Conservation (phyloP, 2,329 filamentous ascomycete genomes). For the Fusarium subglutinans region DNA sequence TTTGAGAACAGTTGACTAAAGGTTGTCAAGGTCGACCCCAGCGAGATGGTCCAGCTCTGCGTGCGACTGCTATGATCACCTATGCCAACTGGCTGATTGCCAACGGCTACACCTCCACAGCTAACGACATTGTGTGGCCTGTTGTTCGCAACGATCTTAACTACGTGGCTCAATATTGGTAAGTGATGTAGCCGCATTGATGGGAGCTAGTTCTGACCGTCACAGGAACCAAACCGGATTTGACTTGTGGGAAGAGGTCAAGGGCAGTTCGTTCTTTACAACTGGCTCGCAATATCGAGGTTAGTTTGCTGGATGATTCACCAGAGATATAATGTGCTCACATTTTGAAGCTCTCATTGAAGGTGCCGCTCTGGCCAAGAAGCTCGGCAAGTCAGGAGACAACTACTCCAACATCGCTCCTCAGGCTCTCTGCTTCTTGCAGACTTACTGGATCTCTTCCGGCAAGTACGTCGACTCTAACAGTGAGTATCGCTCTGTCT, state of each 20-base stretch:
- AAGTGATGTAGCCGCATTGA: background rate
- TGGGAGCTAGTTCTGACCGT: background rate
- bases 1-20: conserved; percentile 9
- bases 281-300: conserved; percentile 74
- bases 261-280: conserved; percentile 83
- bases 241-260: conserved; percentile 86
- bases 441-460: conserved; percentile 74
- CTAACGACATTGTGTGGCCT: conserved; percentile 71
- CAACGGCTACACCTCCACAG: conserved; percentile 70
- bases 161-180: conserved; percentile 79
- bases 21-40: conserved; percentile 69
- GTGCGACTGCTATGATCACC: conserved; percentile 76
- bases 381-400: conserved; percentile 67
- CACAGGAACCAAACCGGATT: conserved; percentile 67
- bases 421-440: conserved; percentile 76
- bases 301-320: conserved; percentile 34
- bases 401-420: conserved; percentile 73
- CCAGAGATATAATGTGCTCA: background rate
- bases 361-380: conserved; percentile 72
- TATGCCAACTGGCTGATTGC: conserved; percentile 78
- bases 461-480: conserved; percentile 74
- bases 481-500: conserved; percentile 50
- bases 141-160: conserved; percentile 78
- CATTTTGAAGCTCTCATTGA: conserved; percentile 63
- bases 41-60: conserved; percentile 79